Evolutionary conservation across 1,284 basidiomycete genomes (phyloP).

Genomic region (Fomitiporia mediterranea): DNA sequence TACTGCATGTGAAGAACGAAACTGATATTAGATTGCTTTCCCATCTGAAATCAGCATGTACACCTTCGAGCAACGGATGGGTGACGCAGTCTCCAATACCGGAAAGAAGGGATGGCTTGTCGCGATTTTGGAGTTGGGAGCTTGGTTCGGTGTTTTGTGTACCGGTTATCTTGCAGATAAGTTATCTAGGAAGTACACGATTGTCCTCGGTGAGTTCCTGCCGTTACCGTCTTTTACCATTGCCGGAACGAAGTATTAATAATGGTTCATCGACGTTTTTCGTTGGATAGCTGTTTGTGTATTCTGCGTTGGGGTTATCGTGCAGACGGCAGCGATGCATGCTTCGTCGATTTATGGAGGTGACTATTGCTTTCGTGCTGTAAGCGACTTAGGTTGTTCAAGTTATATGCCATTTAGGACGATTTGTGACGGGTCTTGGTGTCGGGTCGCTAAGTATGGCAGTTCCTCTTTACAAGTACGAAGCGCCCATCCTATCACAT

Average conservation of each 20-base stretch:
- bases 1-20: background rate
- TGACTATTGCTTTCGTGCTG: conserved; percentile 22
- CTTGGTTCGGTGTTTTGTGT: conserved; percentile 67
- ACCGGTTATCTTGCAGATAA: conserved; percentile 69
- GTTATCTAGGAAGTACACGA: conserved; percentile 67
- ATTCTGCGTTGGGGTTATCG: conserved; percentile 66
- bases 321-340: conserved; percentile 53
- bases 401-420: conserved; percentile 35
- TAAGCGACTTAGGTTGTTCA: background rate
- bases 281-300: conserved; percentile 49
- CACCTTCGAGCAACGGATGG: conserved; percentile 53
- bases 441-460: conserved; percentile 73
- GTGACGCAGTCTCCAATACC: conserved; percentile 43
- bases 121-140: conserved; percentile 63
- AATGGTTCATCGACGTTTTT: background rate
- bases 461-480: conserved; percentile 70
- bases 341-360: conserved; percentile 64
- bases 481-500: conserved; percentile 22
- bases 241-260: too few relatives aligned
- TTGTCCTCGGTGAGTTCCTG: conserved; percentile 48
- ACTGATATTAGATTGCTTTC: background rate
- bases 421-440: conserved; percentile 73
- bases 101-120: conserved; percentile 65
- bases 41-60: conserved; percentile 46
- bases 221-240: background rate